Evolutionary conservation across 1,284 basidiomycete species (phyloP).

Genomic region (Cutaneotrichosporon sp.): DNA sequence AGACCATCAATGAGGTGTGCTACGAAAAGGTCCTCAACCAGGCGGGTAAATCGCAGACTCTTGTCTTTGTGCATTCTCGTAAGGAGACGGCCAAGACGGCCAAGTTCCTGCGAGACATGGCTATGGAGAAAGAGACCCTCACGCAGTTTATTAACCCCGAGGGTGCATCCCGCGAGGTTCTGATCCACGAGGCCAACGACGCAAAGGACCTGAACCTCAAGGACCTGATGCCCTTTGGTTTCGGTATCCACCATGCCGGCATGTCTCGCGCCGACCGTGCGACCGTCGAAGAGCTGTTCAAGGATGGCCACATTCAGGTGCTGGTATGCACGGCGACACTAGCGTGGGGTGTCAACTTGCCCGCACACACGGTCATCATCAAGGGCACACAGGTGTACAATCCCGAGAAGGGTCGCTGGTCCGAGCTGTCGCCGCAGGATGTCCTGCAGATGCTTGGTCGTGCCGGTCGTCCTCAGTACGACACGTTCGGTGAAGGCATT

Average conservation of each 20-base stretch:
- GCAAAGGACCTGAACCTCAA: slow-evolving; percentile 79
- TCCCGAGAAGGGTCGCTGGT: slow-evolving; percentile 97
- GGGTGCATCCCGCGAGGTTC: slow-evolving; percentile 77
- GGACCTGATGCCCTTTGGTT: slow-evolving; percentile 92
- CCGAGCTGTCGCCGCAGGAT: slow-evolving; percentile 91
- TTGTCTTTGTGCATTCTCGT: slow-evolving; percentile 96
- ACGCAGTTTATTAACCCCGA: slow-evolving; percentile 91
- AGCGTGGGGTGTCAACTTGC: slow-evolving; percentile 98
- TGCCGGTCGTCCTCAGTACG: slow-evolving; percentile 95
- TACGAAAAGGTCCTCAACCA: slow-evolving; percentile 98
- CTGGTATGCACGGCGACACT: slow-evolving; percentile 96
- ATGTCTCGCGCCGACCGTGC: slow-evolving; percentile 92
- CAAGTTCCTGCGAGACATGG: slow-evolving; percentile 87
- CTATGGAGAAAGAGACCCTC: slow-evolving; percentile 93
- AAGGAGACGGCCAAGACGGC: slow-evolving; percentile 99
- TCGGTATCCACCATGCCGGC: slow-evolving; percentile 98
- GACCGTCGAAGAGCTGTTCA: slow-evolving; percentile 91
- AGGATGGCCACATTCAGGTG: slow-evolving; percentile 87
- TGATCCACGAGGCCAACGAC: slow-evolving; percentile 75
- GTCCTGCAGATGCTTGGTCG: slow-evolving; percentile 98
- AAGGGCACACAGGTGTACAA: slow-evolving; percentile 99
- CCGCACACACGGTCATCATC: slow-evolving; percentile 97
- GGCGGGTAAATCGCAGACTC: slow-evolving; percentile 68
- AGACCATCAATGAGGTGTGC: slow-evolving; percentile 98
- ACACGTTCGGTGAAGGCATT: slow-evolving; percentile 95